Conservation (phyloP, 2,329 filamentous ascomycete species). For the Diaporthe capsici region DNA sequence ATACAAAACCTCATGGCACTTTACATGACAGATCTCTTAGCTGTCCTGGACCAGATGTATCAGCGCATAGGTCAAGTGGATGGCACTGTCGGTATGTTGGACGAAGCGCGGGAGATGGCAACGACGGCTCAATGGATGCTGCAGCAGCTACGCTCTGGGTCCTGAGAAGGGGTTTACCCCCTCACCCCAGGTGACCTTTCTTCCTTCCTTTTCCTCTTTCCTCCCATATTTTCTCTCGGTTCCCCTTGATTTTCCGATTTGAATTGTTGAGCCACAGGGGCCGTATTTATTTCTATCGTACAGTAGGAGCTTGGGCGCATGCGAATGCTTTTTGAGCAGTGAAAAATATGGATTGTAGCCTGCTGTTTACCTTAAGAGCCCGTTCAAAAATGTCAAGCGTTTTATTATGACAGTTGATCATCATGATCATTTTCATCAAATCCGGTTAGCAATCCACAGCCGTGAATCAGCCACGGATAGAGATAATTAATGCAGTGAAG, state of each 20-base stretch:
- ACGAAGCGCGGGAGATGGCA: neutral
- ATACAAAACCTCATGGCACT: constrained; percentile 18
- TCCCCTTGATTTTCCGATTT: neutral
- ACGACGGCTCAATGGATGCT: constrained; percentile 5
- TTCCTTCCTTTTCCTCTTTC: neutral
- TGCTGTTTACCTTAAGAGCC: no score
- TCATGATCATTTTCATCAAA: no score
- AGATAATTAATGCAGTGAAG: no score
- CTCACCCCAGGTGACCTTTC: neutral
- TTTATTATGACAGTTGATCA: no score
- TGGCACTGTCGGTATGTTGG: neutral
- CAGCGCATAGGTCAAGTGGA: constrained; percentile 12
- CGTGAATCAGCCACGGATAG: no score
- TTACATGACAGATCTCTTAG: neutral
- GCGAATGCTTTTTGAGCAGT: neutral
- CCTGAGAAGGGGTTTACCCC: neutral
- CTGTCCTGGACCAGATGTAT: neutral
- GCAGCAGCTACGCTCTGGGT: neutral
- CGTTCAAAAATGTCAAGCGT: no score
- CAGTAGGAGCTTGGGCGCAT: neutral
- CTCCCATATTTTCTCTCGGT: neutral
- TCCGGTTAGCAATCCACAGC: no score
- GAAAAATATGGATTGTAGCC: no score
- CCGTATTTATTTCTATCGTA: neutral
- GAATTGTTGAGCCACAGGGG: neutral